Conservation (phyloP, 169 alveolate genomes). For the Eimeria praecox region DNA sequence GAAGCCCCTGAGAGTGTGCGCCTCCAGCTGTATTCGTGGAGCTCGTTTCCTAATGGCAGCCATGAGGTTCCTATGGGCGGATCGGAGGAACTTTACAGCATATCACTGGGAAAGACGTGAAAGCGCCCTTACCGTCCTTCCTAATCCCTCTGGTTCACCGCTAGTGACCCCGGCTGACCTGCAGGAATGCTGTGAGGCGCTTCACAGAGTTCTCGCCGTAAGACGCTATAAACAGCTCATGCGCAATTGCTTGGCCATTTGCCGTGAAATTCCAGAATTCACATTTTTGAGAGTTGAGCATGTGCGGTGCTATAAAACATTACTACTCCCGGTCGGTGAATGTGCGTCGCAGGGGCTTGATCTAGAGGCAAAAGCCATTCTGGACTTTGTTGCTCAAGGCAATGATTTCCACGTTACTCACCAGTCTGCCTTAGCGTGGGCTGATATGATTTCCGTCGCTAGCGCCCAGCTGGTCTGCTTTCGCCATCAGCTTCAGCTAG, state of each 20-base stretch:
- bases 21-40: slow-evolving; percentile 50
- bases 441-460: slow-evolving; percentile 66
- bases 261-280: not conserved
- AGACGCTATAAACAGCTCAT: not conserved
- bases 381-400: slow-evolving; percentile 34
- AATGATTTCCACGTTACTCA: not conserved
- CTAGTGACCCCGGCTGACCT: slow-evolving; percentile 69
- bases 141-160: not conserved
- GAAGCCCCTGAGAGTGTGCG: slow-evolving; percentile 57
- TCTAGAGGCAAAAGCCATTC: slow-evolving; percentile 43
- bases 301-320: not conserved
- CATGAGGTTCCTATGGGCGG: slow-evolving; percentile 59
- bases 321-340: not conserved
- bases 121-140: not conserved
- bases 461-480: slow-evolving; percentile 56
- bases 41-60: slow-evolving; percentile 62
- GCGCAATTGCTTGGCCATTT: not conserved
- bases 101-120: slow-evolving; percentile 61
- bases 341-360: slow-evolving; percentile 52
- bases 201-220: slow-evolving; percentile 58
- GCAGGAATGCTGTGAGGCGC: slow-evolving; percentile 59
- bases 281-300: not conserved
- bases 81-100: slow-evolving; percentile 18
- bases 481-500: slow-evolving; percentile 73
- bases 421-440: slow-evolving; percentile 76